Conservation (phyloP, 2,329 filamentous ascomycete genomes). For the Stromatinia cepivora region DNA sequence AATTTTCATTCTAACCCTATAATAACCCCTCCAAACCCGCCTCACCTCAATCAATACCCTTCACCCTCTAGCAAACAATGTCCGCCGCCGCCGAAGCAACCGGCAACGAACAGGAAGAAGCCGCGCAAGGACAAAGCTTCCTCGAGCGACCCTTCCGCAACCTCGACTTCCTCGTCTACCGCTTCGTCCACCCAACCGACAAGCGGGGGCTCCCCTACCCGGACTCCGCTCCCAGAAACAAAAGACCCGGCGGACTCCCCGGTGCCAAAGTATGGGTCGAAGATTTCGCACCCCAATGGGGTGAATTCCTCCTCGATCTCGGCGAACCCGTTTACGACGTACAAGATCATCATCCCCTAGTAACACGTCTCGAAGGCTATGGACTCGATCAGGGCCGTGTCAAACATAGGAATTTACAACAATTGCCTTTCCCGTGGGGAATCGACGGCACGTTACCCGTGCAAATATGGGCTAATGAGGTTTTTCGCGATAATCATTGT, state of each 20-base stretch:
- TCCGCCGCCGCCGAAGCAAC: background rate
- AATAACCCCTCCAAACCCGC: background rate
- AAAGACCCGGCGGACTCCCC: background rate
- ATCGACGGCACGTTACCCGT: slow-evolving; percentile 9
- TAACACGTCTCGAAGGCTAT: background rate
- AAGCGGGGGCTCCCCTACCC: slow-evolving; percentile 14
- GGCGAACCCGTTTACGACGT: slow-evolving; percentile 19
- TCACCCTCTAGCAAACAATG: background rate
- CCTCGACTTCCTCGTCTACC: slow-evolving; percentile 16
- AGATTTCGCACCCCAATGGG: background rate
- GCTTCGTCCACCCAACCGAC: slow-evolving; percentile 9
- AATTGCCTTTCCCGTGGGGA: slow-evolving; percentile 16
- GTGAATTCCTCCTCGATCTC: slow-evolving; percentile 17
- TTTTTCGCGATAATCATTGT: background rate
- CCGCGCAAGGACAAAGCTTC: background rate
- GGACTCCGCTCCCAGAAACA: background rate
- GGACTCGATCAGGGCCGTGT: slow-evolving; percentile 14
- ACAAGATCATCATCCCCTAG: background rate
- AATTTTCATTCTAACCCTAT: background rate
- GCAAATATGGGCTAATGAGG: background rate
- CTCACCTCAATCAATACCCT: background rate
- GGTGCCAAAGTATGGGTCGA: slow-evolving; percentile 1
- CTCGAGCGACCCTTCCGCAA: slow-evolving; percentile 10
- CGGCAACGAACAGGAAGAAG: no score
- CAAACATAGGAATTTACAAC: background rate